A percentile compares a stretch with the other conserved stretches of the same genome.
phyloP scores from a whole-genome alignment of 768 basidiomycete species.

The Hortiboletus flavorubellus region DNA sequence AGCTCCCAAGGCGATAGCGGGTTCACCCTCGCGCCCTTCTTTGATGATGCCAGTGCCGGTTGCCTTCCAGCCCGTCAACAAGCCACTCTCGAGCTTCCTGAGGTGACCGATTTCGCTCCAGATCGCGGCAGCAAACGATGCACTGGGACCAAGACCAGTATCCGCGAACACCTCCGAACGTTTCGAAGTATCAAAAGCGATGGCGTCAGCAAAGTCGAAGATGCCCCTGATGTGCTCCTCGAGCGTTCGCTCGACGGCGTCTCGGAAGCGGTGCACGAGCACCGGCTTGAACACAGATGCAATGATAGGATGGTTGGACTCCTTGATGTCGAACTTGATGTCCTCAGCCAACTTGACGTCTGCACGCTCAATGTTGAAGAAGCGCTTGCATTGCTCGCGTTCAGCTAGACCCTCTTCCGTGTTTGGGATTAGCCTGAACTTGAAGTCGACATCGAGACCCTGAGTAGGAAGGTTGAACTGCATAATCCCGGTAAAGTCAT shows the following conservation, averaged over 20 bases:
- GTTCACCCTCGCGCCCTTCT: constrained; percentile 38
- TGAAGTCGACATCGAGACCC: constrained; percentile 67
- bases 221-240: constrained; percentile 49
- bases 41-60: constrained; percentile 66
- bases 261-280: constrained; percentile 51
- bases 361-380: constrained; percentile 56
- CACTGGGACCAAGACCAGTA: constrained; percentile 49
- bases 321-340: constrained; percentile 49
- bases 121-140: constrained; percentile 52
- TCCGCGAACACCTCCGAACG: constrained; percentile 65
- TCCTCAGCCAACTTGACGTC: constrained; percentile 55
- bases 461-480: constrained; percentile 60
- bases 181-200: constrained; percentile 56
- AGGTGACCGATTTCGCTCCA: constrained; percentile 70
- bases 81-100: constrained; percentile 34
- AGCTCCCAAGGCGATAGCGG: constrained; percentile 60
- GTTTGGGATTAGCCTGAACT: constrained; percentile 59
- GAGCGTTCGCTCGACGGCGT: constrained; percentile 58
- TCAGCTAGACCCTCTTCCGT: constrained; percentile 40
- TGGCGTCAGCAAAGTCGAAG: constrained; percentile 52
- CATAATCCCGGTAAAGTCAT: constrained; percentile 59
- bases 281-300: constrained; percentile 62
- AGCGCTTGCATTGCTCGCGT: constrained; percentile 45
- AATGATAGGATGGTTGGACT: constrained; percentile 63
- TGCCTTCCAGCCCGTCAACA: constrained; percentile 45